A percentile compares a stretch with the other conserved stretches of the same genome.
These are phyloP conservation scores for Starmera dryadoides DNA, from an alignment of 805 yeast species.

Conservation along the genomic window DNA sequence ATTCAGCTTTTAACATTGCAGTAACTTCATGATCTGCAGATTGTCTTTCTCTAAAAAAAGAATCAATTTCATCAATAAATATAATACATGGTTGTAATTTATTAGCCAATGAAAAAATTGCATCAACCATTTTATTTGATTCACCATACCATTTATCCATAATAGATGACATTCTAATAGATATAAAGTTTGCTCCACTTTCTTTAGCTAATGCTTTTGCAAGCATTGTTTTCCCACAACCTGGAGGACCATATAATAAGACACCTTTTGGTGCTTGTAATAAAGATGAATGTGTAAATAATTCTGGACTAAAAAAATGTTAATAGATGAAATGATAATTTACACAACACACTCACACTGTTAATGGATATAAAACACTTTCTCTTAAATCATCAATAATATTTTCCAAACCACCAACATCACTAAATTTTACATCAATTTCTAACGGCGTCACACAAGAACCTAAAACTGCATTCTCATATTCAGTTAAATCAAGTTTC, in stretches of 20 bases:
- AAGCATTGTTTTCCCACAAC: conserved; percentile 96
- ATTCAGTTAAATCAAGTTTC: conserved; percentile 49
- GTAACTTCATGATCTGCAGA: conserved; percentile 92
- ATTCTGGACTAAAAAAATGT: conserved; percentile 45
- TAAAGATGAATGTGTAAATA: conserved; percentile 65
- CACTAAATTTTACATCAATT: conserved; percentile 66
- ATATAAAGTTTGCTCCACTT: conserved; percentile 85
- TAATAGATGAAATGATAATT: not conserved
- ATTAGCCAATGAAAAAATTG: conserved; percentile 81
- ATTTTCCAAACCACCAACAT: conserved; percentile 82
- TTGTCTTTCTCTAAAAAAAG: conserved; percentile 81
- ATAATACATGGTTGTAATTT: conserved; percentile 92
- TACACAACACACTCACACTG: conserved; percentile 22
- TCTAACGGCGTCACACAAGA: conserved; percentile 82
- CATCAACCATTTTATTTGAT: conserved; percentile 88
- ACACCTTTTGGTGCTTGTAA: conserved; percentile 94
- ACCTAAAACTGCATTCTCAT: conserved; percentile 72
- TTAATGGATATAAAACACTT: conserved; percentile 81
- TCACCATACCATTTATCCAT: conserved; percentile 99
- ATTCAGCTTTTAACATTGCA: conserved; percentile 89
- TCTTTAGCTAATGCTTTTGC: conserved; percentile 93
- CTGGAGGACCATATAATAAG: conserved; percentile 89
- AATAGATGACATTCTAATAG: conserved; percentile 85
- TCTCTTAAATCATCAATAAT: conserved; percentile 84
- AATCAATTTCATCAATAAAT: conserved; percentile 94